Conservation (phyloP, 2,329 filamentous ascomycete genomes). For the Zymoseptoria crescenta region DNA sequence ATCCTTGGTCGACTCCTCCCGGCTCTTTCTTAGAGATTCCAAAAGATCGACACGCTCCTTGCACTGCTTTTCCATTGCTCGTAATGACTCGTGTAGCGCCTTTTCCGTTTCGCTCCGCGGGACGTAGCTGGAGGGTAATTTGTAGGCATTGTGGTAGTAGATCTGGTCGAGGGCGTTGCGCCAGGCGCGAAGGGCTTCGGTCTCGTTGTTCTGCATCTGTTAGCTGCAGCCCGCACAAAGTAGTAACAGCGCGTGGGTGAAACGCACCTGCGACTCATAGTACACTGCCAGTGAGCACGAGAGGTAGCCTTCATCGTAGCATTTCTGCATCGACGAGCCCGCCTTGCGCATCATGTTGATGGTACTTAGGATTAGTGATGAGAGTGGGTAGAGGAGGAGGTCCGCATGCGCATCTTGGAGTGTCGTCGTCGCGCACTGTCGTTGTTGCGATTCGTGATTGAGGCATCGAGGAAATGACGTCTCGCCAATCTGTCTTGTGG, state of each 20-base stretch:
- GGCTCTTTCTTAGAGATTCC: constrained; percentile 65
- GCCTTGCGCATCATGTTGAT: constrained; percentile 39
- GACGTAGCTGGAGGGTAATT: constrained; percentile 58
- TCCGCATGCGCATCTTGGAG: background rate
- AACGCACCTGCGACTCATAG: constrained; percentile 77
- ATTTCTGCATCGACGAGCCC: constrained; percentile 80
- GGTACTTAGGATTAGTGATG: background rate
- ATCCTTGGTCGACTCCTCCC: constrained; percentile 45
- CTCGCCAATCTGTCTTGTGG: background rate
- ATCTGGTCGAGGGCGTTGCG: constrained; percentile 81
- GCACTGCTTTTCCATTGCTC: constrained; percentile 79
- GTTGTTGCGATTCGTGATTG: background rate
- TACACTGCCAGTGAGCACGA: constrained; percentile 93
- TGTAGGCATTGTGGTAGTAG: constrained; percentile 73
- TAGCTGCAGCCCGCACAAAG: background rate
- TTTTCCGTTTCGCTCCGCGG: constrained; percentile 76
- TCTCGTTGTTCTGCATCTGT: constrained; percentile 71
- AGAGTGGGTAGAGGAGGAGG: background rate
- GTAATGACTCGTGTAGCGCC: constrained; percentile 71
- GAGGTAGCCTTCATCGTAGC: constrained; percentile 92
- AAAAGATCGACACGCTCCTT: constrained; percentile 87
- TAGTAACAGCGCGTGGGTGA: background rate
- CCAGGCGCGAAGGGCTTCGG: constrained; percentile 87
- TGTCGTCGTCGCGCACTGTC: background rate
- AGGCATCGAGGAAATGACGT: background rate